Evolutionary conservation across 169 alveolate species (phyloP), one percentile per base, ranked within the genome.

Genomic region (Plasmodium chabaudi): DNA sequence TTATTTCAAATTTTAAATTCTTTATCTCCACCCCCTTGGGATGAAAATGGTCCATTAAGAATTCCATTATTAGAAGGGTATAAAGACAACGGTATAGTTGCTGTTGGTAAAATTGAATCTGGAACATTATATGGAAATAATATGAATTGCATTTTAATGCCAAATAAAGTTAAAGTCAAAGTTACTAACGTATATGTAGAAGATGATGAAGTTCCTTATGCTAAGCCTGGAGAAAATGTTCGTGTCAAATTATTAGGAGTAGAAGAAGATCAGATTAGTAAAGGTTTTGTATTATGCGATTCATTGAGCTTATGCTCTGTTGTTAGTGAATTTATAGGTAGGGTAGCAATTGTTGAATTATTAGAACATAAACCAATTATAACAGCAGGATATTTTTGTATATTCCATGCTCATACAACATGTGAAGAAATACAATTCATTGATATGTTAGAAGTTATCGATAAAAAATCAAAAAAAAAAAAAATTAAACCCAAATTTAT

Each of bases 241-340:
- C 89, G 98, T 57, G 92, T 95, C 70, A 93, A 95, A 92, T 72
- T 98, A 72, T 89, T 96, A 71, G 96, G 97, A 21, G 92, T 96
- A 17, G 99, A 97, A 59, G 99, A 97, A 64, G 98, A 95, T 82
- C 98, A 97, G 61, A 92, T 98, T 49, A 89, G 94, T 73, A 97
- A 98, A 94, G 99, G 99, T n/a, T 96, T 93, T 91, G 98, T 98
- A 68, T 91, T 98, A 84, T 98, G 99, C 57, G 94, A 97, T 75
- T 93, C 95, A 68, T 95, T 96, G 47, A 87, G 93, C 69, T 97
- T 97, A 47, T 97, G 99, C 87, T 98, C 98, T 4, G 97, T 96
- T 6, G 98, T 97, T 56, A 73, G 93, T 46, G 96, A 94, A 87
- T 97, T 98, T 87, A 87, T 94, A 56, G 99, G 99, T 13, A 95